A percentile compares a stretch with the other conserved stretches of the same genome.
These are phyloP conservation scores for Rhodotorula sp. DNA, from an alignment of 1,284 basidiomycete species.

Conservation along the genomic window DNA sequence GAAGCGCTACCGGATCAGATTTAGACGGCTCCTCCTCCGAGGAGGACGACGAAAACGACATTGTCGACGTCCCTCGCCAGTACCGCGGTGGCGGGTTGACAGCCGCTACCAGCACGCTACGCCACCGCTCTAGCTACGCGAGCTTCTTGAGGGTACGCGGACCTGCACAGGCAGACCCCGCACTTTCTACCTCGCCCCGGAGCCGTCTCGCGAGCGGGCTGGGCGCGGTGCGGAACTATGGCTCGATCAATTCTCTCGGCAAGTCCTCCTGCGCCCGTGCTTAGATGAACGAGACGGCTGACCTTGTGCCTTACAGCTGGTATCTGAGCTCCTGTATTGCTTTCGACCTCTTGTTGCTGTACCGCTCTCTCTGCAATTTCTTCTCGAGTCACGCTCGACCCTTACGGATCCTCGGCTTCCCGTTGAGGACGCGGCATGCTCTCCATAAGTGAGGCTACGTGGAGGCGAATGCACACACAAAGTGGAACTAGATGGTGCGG, in stretches of 20 bases:
- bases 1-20: background rate
- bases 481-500: too few relatives aligned
- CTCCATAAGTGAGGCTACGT: too few relatives aligned
- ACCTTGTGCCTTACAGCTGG: background rate
- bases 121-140: conserved; percentile 11
- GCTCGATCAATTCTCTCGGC: conserved; percentile 25
- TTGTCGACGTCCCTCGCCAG: conserved; percentile 25
- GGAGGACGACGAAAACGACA: conserved; percentile 27
- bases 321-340: background rate
- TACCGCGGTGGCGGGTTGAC: background rate
- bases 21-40: background rate
- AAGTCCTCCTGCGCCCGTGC: background rate
- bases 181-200: background rate
- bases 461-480: too few relatives aligned
- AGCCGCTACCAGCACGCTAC: background rate
- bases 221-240: conserved; percentile 8
- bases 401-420: too few relatives aligned
- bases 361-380: background rate
- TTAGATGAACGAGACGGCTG: background rate
- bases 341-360: background rate
- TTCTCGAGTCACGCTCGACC: background rate
- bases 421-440: too few relatives aligned
- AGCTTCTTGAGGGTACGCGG: conserved; percentile 11
- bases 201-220: background rate
- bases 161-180: background rate